Evolutionary conservation across 805 yeast genomes (phyloP), one percentile per base, ranked within the genome.

Genomic region (Candida khao-thaluensis): DNA sequence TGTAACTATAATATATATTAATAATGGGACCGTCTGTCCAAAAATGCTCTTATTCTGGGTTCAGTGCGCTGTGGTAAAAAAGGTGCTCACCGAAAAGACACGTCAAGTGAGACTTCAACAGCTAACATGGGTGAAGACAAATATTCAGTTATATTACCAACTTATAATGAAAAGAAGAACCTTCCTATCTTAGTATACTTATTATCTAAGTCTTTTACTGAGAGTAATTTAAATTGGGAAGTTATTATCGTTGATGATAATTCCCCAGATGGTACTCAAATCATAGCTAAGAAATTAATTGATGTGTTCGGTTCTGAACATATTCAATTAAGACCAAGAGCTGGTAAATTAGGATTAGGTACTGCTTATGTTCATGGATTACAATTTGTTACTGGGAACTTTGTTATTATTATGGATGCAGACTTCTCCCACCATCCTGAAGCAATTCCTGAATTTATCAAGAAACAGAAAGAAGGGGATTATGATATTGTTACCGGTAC

Each of bases 211-310:
- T 81, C 84, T 12, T 82, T 83, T 69, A 65, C 67, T 35, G 75
- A 69, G 45, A 60, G 72, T 57, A 68, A 74, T 23, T 59, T 83
- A 40, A 71, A 79, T 57, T 83, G 91, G 91, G 91, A 83, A 59
- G 76, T 84, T 15, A 64, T 83, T 41, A 82, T 83, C 56, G 90
- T 83, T 34, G 91, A 83, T 54, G 91, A 83, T 56, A 78, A 74
- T 47, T 82, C 90, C 8, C 91, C 91, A 30, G 91, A 83, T 58
- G 91, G 91, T 7, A 83, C 91, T 15, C 90, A 82, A 57, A 82
- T 76, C 11, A 73, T 82, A 37, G 89, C 88, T 45, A 71, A 76
- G 46, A 72, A 79, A 56, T 66, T 80, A 49, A 71, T 78, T 45
- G 62, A 64, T 24, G 62, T 78, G 7, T 82, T 79, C 54, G 87